A percentile compares a stretch with the other conserved stretches of the same genome.
Evolutionary conservation across 139 green algal genomes (phyloP).

Genomic region (Closterium sp.): DNA sequence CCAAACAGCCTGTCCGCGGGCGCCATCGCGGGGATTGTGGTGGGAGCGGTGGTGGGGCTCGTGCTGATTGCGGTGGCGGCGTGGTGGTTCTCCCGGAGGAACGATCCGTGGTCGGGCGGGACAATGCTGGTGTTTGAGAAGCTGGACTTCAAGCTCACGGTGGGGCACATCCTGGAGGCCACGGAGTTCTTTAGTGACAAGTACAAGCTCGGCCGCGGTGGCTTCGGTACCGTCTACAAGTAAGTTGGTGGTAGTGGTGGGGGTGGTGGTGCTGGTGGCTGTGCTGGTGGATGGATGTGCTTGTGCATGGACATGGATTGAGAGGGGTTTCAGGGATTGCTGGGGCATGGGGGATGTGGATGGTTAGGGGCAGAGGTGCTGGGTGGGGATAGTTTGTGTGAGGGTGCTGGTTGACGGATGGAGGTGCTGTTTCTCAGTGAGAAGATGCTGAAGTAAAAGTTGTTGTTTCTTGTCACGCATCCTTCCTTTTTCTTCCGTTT

Average conservation of each 20-base stretch:
- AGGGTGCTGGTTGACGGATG: too few relatives aligned
- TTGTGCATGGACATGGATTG: too few relatives aligned
- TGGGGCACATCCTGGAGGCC: constrained; percentile 15
- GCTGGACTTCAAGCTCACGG: constrained; percentile 14
- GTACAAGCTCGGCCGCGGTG: constrained; percentile 9
- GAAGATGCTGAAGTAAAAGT: not conserved
- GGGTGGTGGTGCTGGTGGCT: too few relatives aligned
- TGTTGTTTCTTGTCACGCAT: too few relatives aligned
- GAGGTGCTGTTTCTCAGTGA: not conserved
- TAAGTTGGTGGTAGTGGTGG: not conserved
- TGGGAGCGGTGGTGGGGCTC: not conserved
- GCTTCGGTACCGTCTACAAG: constrained; percentile 37
- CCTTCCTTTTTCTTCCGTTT: too few relatives aligned
- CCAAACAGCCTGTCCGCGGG: not conserved
- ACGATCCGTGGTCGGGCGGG: not conserved
- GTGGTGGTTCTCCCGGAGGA: not conserved
- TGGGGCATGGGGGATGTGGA: not conserved
- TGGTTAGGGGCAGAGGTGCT: too few relatives aligned
- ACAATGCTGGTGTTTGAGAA: constrained; percentile 24
- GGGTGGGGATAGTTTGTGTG: too few relatives aligned
- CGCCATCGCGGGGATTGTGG: constrained; percentile 21
- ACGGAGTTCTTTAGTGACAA: constrained; percentile 27
- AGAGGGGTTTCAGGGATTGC: too few relatives aligned
- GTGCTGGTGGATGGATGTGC: too few relatives aligned
- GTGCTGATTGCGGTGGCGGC: not conserved